These are phyloP conservation scores for Lactarius vividus DNA, from an alignment of 768 basidiomycete genomes.

Conservation along the genomic window DNA sequence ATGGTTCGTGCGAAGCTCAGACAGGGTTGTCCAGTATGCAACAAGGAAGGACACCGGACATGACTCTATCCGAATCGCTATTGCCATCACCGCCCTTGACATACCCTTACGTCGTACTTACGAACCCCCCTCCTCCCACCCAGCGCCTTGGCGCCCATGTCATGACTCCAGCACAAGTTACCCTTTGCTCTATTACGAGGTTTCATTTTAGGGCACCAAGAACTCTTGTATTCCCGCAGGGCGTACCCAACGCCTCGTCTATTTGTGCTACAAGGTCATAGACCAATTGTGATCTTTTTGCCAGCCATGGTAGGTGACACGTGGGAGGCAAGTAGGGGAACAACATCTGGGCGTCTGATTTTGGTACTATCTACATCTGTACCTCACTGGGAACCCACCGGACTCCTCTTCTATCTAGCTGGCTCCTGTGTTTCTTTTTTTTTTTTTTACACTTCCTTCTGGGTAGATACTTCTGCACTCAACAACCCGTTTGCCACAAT, in stretches of 20 bases:
- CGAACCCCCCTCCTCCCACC: not conserved
- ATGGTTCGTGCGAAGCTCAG: conserved; percentile 61
- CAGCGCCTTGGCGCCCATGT: not conserved
- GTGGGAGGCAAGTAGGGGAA: not conserved
- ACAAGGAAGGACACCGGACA: conserved; percentile 50
- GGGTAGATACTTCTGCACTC: not conserved
- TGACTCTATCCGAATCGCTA: conserved; percentile 17
- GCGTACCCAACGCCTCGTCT: not conserved
- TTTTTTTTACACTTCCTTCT: not conserved
- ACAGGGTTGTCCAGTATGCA: conserved; percentile 78
- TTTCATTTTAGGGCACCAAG: not conserved
- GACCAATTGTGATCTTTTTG: not conserved
- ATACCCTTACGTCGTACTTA: conserved; percentile 1
- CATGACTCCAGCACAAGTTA: not conserved
- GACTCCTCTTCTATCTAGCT: not conserved
- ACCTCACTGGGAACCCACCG: not conserved
- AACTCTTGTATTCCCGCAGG: not conserved
- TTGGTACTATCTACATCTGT: not conserved
- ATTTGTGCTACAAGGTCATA: not conserved
- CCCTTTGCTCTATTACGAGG: not conserved
- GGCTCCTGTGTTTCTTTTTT: not conserved
- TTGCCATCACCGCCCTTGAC: not conserved
- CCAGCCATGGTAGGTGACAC: not conserved
- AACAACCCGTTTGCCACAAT: not conserved
- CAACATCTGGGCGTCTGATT: not conserved